These are phyloP conservation scores for Tetradesmus lagerheimii DNA, from an alignment of 139 green algal species.

Conservation along the genomic window DNA sequence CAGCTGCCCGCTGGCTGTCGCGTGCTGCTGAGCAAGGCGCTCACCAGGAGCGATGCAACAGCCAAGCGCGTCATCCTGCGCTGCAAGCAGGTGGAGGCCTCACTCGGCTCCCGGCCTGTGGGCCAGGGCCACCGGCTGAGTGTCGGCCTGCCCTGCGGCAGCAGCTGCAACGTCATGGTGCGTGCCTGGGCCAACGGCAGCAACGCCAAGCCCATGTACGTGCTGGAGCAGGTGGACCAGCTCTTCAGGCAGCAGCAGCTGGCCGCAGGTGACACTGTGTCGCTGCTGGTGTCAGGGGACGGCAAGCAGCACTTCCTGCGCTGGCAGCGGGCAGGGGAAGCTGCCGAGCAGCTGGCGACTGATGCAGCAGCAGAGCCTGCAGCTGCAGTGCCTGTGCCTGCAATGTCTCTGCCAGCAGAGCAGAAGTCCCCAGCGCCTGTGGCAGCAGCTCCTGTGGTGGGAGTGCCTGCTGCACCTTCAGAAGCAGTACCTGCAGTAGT, in stretches of 20 bases:
- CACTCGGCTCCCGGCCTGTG: background rate
- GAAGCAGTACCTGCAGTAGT: too few relatives aligned
- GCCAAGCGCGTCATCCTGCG: background rate
- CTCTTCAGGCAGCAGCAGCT: slow-evolving; percentile 54
- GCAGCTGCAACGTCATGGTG: background rate
- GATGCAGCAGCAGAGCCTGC: background rate
- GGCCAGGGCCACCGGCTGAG: background rate
- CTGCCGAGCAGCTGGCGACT: background rate
- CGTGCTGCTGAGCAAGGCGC: background rate
- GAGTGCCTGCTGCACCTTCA: too few relatives aligned
- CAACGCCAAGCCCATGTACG: slow-evolving; percentile 77
- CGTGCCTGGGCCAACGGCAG: slow-evolving; percentile 66
- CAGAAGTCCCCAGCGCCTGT: too few relatives aligned
- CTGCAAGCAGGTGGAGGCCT: background rate
- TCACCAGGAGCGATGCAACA: background rate
- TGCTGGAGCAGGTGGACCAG: slow-evolving; percentile 71
- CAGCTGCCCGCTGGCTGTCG: background rate
- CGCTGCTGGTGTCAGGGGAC: slow-evolving; percentile 58
- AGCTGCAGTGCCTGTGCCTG: too few relatives aligned
- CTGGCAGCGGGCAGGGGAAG: background rate
- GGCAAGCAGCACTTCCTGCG: slow-evolving; percentile 31
- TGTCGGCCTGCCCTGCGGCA: slow-evolving; percentile 42
- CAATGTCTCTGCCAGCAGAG: background rate
- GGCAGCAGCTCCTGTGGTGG: background rate
- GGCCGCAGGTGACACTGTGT: slow-evolving; percentile 67